Evolutionary conservation across 768 basidiomycete species (phyloP).

Genomic region (Suillus brevipes): DNA sequence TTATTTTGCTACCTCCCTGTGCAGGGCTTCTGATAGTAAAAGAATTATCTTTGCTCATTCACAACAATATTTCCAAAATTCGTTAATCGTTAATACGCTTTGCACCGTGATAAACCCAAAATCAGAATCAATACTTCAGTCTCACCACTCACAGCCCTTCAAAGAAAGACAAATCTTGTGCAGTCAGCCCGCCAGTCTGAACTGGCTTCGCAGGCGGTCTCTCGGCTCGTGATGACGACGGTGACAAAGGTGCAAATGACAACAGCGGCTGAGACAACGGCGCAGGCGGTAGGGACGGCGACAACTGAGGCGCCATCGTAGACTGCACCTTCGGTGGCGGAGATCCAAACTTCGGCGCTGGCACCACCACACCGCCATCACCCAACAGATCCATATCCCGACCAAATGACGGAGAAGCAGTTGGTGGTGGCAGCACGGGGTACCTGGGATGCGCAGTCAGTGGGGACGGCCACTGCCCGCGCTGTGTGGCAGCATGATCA

Average conservation of each 20-base stretch:
- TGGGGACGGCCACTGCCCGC: slow-evolving; percentile 40
- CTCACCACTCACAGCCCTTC: slow-evolving; percentile 58
- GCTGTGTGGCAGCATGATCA: slow-evolving; percentile 52
- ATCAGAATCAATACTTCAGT: background rate
- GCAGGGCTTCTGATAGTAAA: background rate
- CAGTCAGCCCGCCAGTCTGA: slow-evolving; percentile 62
- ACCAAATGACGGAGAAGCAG: background rate
- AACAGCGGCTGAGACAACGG: slow-evolving; percentile 15
- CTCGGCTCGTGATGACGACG: slow-evolving; percentile 17
- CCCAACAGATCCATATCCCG: background rate
- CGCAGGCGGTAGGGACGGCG: slow-evolving; percentile 21
- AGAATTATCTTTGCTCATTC: background rate
- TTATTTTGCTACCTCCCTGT: background rate
- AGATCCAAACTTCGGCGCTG: slow-evolving; percentile 5
- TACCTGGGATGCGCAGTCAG: slow-evolving; percentile 24
- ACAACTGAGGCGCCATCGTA: slow-evolving; percentile 13
- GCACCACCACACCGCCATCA: slow-evolving; percentile 14
- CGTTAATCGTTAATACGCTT: background rate
- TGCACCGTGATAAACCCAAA: background rate
- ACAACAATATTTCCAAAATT: too few relatives aligned
- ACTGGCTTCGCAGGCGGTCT: slow-evolving; percentile 20
- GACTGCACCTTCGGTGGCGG: slow-evolving; percentile 12
- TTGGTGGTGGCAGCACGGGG: slow-evolving; percentile 26
- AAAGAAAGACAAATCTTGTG: slow-evolving; percentile 86
- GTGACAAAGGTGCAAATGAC: slow-evolving; percentile 21